Percentiles rank a stretch among this genome's conserved stretches.
Conservation (phyloP, 1,284 basidiomycete species). For the Apiotrichum siamense region DNA sequence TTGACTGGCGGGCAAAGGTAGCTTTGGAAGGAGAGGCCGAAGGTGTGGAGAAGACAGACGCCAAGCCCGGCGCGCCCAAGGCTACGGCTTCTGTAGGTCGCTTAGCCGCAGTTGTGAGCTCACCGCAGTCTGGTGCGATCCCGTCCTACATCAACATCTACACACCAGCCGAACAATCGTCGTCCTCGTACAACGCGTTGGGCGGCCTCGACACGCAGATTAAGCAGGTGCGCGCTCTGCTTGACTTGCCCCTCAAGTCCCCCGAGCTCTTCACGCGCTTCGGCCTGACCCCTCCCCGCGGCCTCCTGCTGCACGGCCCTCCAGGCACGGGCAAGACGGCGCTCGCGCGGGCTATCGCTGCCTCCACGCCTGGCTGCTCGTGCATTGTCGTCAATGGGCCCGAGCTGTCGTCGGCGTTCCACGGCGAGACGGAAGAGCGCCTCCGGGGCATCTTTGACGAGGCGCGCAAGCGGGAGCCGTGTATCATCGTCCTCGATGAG, state of each 20-base stretch:
- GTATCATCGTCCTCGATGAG: slow-evolving; percentile 92
- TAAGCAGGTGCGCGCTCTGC: slow-evolving; percentile 78
- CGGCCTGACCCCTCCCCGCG: slow-evolving; percentile 81
- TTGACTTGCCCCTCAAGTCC: slow-evolving; percentile 85
- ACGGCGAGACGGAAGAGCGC: slow-evolving; percentile 91
- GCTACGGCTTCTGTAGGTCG: too few relatives aligned
- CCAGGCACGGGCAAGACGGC: slow-evolving; percentile 95
- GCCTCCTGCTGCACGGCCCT: slow-evolving; percentile 83
- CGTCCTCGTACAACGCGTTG: slow-evolving; percentile 57
- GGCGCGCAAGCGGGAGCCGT: slow-evolving; percentile 73
- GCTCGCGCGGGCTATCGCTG: slow-evolving; percentile 75
- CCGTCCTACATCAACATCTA: slow-evolving; percentile 46
- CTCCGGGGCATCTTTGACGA: slow-evolving; percentile 83
- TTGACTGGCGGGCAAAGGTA: slow-evolving; percentile 44
- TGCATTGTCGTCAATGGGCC: slow-evolving; percentile 89
- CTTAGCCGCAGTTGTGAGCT: background rate
- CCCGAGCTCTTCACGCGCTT: slow-evolving; percentile 87
- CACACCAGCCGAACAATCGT: slow-evolving; percentile 29
- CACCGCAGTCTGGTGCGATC: slow-evolving; percentile 8
- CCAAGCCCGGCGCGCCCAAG: too few relatives aligned
- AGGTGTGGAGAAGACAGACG: background rate
- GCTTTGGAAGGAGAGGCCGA: slow-evolving; percentile 11
- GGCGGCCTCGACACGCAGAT: slow-evolving; percentile 89
- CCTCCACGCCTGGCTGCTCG: slow-evolving; percentile 68
- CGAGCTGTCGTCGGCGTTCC: slow-evolving; percentile 87